A percentile compares a stretch with the other conserved stretches of the same genome.
These are phyloP conservation scores for Pholiota adiposa DNA, from an alignment of 1,284 basidiomycete genomes.

Conservation along the genomic window DNA sequence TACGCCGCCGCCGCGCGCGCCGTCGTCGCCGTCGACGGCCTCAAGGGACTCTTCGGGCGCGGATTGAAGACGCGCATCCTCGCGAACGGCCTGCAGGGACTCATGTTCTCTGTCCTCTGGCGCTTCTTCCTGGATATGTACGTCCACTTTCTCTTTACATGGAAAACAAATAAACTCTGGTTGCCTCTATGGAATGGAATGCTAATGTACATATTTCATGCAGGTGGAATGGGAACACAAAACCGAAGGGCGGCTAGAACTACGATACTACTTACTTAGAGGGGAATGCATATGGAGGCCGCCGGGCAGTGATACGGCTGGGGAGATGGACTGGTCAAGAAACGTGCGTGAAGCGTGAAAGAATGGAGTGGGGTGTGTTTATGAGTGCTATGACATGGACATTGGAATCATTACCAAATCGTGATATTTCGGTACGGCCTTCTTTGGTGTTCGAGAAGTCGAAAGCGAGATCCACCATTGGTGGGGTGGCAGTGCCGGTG, in stretches of 20 bases:
- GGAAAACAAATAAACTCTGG: too few species aligned
- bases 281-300: conserved; percentile 3
- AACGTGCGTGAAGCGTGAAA: conserved; percentile 5
- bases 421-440: neutral
- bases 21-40: conserved; percentile 69
- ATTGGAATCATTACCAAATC: conserved; percentile 1
- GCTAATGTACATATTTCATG: conserved; percentile 18
- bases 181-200: neutral
- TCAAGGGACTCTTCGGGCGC: conserved; percentile 73
- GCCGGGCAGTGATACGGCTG: too few species aligned
- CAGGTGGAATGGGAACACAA: conserved; percentile 14
- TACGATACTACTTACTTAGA: conserved; percentile 10
- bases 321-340: neutral
- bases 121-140: conserved; percentile 83
- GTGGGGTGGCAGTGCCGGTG: neutral
- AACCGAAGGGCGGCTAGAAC: conserved; percentile 9
- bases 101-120: conserved; percentile 88
- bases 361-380: conserved; percentile 4
- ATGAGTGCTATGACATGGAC: neutral
- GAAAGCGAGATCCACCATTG: too few species aligned
- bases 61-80: conserved; percentile 84
- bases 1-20: conserved; percentile 72
- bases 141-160: too few species aligned
- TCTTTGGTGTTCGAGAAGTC: neutral
- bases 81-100: conserved; percentile 86